phyloP scores from a whole-genome alignment of 2,329 filamentous ascomycete species.

The Colletotrichum sp. region DNA sequence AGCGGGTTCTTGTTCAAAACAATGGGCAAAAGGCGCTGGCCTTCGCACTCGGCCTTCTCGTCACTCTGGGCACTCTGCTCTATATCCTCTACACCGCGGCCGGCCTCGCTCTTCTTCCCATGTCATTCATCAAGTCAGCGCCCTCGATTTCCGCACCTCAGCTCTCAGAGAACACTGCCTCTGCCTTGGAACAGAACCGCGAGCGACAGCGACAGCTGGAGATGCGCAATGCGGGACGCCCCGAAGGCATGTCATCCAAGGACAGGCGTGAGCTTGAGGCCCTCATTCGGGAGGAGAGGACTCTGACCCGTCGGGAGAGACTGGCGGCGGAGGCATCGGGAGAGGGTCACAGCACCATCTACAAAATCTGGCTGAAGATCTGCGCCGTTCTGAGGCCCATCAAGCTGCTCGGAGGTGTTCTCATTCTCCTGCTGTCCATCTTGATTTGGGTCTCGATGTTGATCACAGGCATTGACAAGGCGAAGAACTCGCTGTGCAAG shows the following conservation, averaged over 20 bases:
- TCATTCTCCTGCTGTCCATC: conserved; percentile 76
- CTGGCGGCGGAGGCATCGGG: conserved; percentile 83
- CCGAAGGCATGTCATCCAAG: conserved; percentile 78
- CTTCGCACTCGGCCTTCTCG: conserved; percentile 87
- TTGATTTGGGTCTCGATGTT: conserved; percentile 91
- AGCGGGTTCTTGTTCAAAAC: conserved; percentile 80
- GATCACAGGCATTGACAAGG: conserved; percentile 94
- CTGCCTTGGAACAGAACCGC: conserved; percentile 84
- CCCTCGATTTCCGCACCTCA: conserved; percentile 85
- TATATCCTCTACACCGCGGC: conserved; percentile 90
- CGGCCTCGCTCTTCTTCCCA: conserved; percentile 86
- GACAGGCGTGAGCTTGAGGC: conserved; percentile 89
- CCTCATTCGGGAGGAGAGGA: conserved; percentile 88
- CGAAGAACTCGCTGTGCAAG: conserved; percentile 93
- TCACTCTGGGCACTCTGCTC: conserved; percentile 83
- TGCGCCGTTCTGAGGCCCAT: conserved; percentile 85
- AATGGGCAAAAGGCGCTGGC: conserved; percentile 92
- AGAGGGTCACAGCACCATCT: conserved; percentile 75
- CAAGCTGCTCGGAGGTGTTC: conserved; percentile 83
- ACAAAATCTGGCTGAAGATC: conserved; percentile 78
- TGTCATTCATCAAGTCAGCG: conserved; percentile 90
- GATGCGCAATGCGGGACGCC: conserved; percentile 78
- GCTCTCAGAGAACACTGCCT: conserved; percentile 76
- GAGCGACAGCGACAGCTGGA: conserved; percentile 93
- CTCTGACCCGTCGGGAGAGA: conserved; percentile 85